Conservation (phyloP, 768 basidiomycete species). For the Podaxis sp. region DNA sequence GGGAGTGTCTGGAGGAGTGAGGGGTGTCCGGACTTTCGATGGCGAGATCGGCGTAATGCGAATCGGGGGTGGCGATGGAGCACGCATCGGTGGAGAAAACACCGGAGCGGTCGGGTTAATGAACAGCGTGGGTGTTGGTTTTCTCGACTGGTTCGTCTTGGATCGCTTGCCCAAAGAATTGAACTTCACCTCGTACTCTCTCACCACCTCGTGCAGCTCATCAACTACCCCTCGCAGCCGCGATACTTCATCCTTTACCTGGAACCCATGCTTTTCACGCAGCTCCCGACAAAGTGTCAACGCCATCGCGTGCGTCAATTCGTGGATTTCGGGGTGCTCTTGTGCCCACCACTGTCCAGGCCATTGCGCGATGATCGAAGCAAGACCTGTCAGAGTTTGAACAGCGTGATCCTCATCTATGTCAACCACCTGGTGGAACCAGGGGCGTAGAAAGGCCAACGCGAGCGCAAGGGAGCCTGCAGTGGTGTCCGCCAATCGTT, state of each 20-base stretch:
- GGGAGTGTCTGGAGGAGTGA: constrained; percentile 35
- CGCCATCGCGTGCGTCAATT: constrained; percentile 58
- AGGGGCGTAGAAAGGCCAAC: constrained; percentile 64
- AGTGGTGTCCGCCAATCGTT: constrained; percentile 64
- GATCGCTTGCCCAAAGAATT: constrained; percentile 6
- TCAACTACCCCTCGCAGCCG: constrained; percentile 51
- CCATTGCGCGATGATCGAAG: constrained; percentile 60
- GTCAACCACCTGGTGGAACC: constrained; percentile 56
- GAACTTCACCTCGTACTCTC: constrained; percentile 9
- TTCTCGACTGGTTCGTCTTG: not conserved
- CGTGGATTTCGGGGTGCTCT: constrained; percentile 62
- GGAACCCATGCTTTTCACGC: constrained; percentile 39
- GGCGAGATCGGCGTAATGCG: constrained; percentile 6
- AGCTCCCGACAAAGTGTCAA: constrained; percentile 67
- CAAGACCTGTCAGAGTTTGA: constrained; percentile 36
- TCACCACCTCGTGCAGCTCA: constrained; percentile 37
- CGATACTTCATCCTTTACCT: constrained; percentile 40
- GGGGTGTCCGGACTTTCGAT: constrained; percentile 29
- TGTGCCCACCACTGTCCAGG: constrained; percentile 67
- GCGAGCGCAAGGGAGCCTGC: constrained; percentile 68
- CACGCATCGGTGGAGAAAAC: not conserved
- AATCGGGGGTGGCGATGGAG: not conserved
- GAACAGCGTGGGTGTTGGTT: constrained; percentile 1
- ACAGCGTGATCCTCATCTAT: constrained; percentile 37
- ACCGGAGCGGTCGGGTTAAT: constrained; percentile 6